A percentile compares a stretch with the other conserved stretches of the same genome.
Conservation (phyloP, 2,329 filamentous ascomycete genomes). For the Penicillium sp. region DNA sequence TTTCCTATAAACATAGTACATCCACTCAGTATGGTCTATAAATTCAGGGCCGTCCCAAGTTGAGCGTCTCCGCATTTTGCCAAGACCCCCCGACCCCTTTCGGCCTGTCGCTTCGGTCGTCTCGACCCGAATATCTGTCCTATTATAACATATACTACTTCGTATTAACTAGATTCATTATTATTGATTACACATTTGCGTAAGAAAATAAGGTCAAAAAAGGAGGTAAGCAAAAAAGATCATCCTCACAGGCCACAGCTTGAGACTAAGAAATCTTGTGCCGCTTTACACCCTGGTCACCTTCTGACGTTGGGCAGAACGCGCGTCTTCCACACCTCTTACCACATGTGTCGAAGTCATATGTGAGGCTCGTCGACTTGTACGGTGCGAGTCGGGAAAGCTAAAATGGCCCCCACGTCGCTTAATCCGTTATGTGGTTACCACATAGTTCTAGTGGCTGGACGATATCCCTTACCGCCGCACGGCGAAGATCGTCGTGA, state of each 20-base stretch:
- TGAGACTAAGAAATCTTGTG: neutral
- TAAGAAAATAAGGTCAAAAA: neutral
- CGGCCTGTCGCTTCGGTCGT: conserved; percentile 17
- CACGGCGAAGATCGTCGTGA: too few relatives aligned
- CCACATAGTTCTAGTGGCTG: too few relatives aligned
- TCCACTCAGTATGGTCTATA: neutral
- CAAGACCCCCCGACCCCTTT: neutral
- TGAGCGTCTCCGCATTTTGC: conserved; percentile 10
- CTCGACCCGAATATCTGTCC: conserved; percentile 18
- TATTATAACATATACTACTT: neutral
- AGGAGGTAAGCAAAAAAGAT: neutral
- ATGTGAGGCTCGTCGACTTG: too few relatives aligned
- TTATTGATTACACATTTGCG: neutral
- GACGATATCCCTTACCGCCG: too few relatives aligned
- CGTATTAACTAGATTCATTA: too few relatives aligned
- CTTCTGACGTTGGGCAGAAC: neutral
- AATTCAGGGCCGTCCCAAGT: neutral
- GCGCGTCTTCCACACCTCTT: too few relatives aligned
- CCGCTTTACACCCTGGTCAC: neutral
- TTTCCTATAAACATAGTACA: neutral
- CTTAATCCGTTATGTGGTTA: too few relatives aligned
- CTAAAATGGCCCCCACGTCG: too few relatives aligned
- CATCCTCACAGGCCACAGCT: neutral
- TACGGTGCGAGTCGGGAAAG: too few relatives aligned
- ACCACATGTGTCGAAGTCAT: too few relatives aligned